phyloP scores from a whole-genome alignment of 225 moss, liverwort and hornwort species.

The Climacium dendroides region DNA sequence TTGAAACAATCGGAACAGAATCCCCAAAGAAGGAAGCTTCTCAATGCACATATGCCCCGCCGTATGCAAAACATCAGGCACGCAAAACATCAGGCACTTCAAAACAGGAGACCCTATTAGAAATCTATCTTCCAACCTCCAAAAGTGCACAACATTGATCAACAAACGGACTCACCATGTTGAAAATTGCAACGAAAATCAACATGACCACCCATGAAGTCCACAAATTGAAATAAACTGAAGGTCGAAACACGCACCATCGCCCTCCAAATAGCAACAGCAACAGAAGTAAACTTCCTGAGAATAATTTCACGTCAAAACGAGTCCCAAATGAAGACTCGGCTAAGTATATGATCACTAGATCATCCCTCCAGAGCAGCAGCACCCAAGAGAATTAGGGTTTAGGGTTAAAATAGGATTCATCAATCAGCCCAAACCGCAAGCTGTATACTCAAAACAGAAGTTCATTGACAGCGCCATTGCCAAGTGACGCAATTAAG shows the following conservation, averaged over 20 bases:
- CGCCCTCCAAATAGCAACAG: not conserved
- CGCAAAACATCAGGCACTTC: not conserved
- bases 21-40: not conserved
- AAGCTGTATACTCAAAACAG: not conserved
- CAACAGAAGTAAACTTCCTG: not conserved
- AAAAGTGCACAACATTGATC: not conserved
- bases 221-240: not conserved
- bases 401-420: not conserved
- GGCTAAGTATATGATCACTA: not conserved
- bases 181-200: not conserved
- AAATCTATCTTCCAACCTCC: no score
- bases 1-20: not conserved
- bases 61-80: not conserved
- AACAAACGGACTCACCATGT: not conserved
- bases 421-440: not conserved
- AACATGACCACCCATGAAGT: not conserved
- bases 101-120: not conserved
- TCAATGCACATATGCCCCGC: not conserved
- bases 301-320: not conserved
- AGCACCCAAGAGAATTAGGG: constrained; percentile 1
- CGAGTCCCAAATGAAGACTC: not conserved
- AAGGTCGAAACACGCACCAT: not conserved
- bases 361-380: constrained; percentile 23
- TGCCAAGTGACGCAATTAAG: no score
- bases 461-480: not conserved